Base-by-base conservation (phyloP, 164 flowering plant genomes). In the Chimonanthus salicifolius region DNA sequence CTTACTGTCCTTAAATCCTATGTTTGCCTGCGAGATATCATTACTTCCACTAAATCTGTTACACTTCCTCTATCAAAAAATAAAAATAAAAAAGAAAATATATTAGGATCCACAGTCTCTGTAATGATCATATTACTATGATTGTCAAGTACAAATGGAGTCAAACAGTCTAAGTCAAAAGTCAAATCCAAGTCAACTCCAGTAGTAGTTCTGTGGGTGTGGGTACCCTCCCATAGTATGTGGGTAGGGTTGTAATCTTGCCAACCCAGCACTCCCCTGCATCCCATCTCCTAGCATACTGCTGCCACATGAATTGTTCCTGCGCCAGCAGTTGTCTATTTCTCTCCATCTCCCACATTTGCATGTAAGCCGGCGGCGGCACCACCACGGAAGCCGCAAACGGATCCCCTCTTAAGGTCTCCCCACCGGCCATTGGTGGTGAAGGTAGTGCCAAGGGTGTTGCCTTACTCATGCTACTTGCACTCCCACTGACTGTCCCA, bases 231-330 rank as follows among this genome's bases (percentile, higher is more conserved):
- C 43, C 43, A 63, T 63, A 33, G 33, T 33, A 33, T 33, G 65
- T 3, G 66, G 43, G 66, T 21, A 21, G 8, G 43, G 66, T 72
- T 58, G 68, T 65, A 65, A 65, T 68, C 18, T 68, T 11, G 43
- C 64, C 64, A 67, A n/a, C 3, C 45, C 49, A 7, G 20, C 3
- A 18, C 82, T 88, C n/a, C 96, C 96, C 77, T 87, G 93, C 91
- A 82, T 89, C 43, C 96, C 96, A 71, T 88, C 87, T 64, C 82
- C 82, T 86, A 1, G 83, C 79, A 76, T 91, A 92, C 62, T 92
- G 93, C 44, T 92, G 91, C 99, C 99, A 92, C 96, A 92, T 78
- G 10, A 80, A 1, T 74, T 89, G 97, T 77, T 94, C 97, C 75
- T 92, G 86, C 74, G 81, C 73, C 81, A 90, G 63, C 70, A 87